phyloP scores from a whole-genome alignment of 768 basidiomycete genomes.

The Agrocybe praecox region DNA sequence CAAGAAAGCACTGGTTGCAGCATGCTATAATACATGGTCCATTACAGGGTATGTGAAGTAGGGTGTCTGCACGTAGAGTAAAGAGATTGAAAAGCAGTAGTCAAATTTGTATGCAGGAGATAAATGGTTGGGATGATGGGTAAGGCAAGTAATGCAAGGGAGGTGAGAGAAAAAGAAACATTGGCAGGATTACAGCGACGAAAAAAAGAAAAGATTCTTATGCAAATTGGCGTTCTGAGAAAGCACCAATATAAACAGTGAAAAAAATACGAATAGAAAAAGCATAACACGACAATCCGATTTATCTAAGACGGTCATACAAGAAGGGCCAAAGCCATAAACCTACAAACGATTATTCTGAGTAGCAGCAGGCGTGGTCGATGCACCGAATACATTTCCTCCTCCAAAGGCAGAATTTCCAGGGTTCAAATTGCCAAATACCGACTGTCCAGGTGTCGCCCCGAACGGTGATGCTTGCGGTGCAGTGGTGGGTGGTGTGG shows the following conservation, averaged over 20 bases:
- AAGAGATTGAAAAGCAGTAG: background rate
- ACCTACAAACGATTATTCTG: background rate
- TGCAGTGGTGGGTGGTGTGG: slow-evolving; percentile 15
- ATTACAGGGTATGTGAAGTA: slow-evolving; percentile 12
- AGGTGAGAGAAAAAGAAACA: background rate
- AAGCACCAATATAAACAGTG: background rate
- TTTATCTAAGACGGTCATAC: background rate
- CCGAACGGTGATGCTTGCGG: slow-evolving; percentile 29
- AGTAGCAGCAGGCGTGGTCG: background rate
- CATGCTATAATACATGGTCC: background rate
- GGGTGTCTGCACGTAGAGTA: background rate
- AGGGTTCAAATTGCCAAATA: background rate
- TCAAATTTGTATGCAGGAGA: background rate
- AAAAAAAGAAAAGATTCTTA: background rate
- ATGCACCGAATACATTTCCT: slow-evolving; percentile 6
- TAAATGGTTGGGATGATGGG: background rate
- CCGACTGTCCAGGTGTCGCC: slow-evolving; percentile 26
- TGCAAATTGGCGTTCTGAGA: background rate
- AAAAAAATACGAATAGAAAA: slow-evolving; percentile 2
- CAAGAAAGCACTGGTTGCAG: background rate
- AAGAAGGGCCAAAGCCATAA: background rate
- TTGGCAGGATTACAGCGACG: background rate
- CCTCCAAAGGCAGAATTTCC: slow-evolving; percentile 9
- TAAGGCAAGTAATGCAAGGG: background rate
- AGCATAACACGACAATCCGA: background rate